These are phyloP conservation scores for Tricholoma furcatifolium DNA, from an alignment of 768 basidiomycete genomes.

Conservation along the genomic window DNA sequence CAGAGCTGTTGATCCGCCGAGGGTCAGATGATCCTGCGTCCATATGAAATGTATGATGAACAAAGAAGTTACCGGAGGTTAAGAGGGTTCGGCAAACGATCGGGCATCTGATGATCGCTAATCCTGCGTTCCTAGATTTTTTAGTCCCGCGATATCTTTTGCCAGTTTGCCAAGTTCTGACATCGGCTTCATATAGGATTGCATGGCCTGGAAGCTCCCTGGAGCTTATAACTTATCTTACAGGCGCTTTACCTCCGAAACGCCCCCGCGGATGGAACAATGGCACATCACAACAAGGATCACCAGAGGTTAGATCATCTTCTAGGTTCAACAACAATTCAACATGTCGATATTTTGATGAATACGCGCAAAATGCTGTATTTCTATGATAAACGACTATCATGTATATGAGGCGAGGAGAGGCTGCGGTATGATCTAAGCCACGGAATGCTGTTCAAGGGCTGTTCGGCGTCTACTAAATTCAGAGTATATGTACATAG, in stretches of 20 bases:
- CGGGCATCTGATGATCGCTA: constrained; percentile 16
- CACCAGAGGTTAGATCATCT: background rate
- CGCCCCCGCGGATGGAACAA: background rate
- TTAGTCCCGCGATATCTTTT: background rate
- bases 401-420: background rate
- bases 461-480: constrained; percentile 7
- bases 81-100: constrained; percentile 8
- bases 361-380: background rate
- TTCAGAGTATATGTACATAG: constrained; percentile 13
- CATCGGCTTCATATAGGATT: constrained; percentile 10
- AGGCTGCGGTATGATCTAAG: constrained; percentile 4
- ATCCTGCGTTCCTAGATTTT: constrained; percentile 18
- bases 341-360: constrained; percentile 1
- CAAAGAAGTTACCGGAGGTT: constrained; percentile 15
- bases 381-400: constrained; percentile 4
- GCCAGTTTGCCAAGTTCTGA: background rate
- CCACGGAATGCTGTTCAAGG: constrained; percentile 6
- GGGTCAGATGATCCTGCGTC: constrained; percentile 14
- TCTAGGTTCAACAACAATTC: background rate
- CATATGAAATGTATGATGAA: constrained; percentile 12
- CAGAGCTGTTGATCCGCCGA: constrained; percentile 13
- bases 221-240: background rate
- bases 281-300: background rate
- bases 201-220: constrained; percentile 8
- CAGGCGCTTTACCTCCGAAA: constrained; percentile 7